Conservation (phyloP, 371 early-diverging fungal species). For the Lichtheimia ornata region DNA sequence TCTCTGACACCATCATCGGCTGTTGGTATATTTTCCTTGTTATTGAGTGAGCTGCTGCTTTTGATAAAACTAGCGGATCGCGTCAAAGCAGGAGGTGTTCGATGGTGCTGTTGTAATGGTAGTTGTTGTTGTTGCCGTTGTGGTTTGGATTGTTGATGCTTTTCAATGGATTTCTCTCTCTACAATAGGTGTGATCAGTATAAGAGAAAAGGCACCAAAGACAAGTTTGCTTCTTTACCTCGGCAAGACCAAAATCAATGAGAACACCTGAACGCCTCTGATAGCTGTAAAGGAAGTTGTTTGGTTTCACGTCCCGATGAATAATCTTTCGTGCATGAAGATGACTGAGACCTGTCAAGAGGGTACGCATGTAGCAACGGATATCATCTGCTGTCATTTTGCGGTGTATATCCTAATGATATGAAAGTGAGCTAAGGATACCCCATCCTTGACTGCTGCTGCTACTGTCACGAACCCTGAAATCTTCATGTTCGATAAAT, state of each 20-base stretch:
- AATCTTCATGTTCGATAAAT: slow-evolving; percentile 86
- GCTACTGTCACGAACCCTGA: slow-evolving; percentile 51
- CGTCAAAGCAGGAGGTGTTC: neutral
- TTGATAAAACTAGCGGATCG: neutral
- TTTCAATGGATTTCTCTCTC: neutral
- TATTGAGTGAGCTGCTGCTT: neutral
- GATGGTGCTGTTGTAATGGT: neutral
- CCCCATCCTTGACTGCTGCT: neutral
- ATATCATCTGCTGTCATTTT: slow-evolving; percentile 73
- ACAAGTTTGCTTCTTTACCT: slow-evolving; percentile 26
- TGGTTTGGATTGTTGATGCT: neutral
- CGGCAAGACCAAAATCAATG: slow-evolving; percentile 99
- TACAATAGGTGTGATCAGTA: neutral
- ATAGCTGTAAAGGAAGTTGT: slow-evolving; percentile 91
- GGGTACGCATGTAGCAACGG: slow-evolving; percentile 75
- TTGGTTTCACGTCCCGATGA: slow-evolving; percentile 97
- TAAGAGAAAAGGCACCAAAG: neutral
- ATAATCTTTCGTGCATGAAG: slow-evolving; percentile 77
- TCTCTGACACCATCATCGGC: neutral
- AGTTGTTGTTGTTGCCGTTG: neutral
- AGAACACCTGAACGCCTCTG: slow-evolving; percentile 76
- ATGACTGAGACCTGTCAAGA: slow-evolving; percentile 74
- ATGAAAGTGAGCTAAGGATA: neutral
- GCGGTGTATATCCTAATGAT: slow-evolving; percentile 55
- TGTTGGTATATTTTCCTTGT: neutral